Conservation (phyloP, 441 rosid species). For the Daphne laureola region DNA sequence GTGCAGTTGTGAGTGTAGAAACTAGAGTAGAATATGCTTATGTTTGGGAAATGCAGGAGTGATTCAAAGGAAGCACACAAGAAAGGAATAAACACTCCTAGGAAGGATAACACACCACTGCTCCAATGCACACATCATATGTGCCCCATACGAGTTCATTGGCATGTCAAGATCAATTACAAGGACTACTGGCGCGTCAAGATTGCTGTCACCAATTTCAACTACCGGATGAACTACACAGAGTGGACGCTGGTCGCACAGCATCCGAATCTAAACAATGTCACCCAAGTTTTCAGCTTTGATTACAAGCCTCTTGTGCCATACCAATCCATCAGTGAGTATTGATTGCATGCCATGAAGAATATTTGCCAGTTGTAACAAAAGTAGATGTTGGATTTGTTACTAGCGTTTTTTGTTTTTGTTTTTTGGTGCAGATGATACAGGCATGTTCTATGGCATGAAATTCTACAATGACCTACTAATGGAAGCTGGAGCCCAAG, state of each 20-base stretch:
- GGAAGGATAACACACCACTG: constrained; percentile 56
- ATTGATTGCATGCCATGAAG: constrained; percentile 9
- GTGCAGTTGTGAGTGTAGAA: too few relatives aligned
- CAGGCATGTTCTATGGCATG: constrained; percentile 66
- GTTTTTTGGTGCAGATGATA: constrained; percentile 47
- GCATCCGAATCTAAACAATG: constrained; percentile 84
- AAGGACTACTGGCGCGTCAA: constrained; percentile 83
- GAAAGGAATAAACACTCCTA: constrained; percentile 49
- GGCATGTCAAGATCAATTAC: constrained; percentile 90
- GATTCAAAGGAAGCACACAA: constrained; percentile 43
- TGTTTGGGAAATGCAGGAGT: constrained; percentile 42
- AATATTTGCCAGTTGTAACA: not conserved
- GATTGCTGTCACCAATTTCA: constrained; percentile 78
- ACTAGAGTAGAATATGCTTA: not conserved
- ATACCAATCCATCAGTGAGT: constrained; percentile 72
- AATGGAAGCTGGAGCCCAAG: constrained; percentile 67
- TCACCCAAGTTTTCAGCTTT: constrained; percentile 87
- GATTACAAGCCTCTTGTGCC: constrained; percentile 77
- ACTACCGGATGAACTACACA: constrained; percentile 78
- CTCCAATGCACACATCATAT: constrained; percentile 89
- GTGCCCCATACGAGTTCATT: constrained; percentile 90
- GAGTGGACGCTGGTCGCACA: constrained; percentile 86
- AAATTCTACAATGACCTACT: constrained; percentile 65
- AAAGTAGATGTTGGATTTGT: not conserved
- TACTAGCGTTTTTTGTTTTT: not conserved